These are phyloP conservation scores for Diphasiastrum complanatum DNA, from an alignment of 83 land plant species.

Conservation along the genomic window DNA sequence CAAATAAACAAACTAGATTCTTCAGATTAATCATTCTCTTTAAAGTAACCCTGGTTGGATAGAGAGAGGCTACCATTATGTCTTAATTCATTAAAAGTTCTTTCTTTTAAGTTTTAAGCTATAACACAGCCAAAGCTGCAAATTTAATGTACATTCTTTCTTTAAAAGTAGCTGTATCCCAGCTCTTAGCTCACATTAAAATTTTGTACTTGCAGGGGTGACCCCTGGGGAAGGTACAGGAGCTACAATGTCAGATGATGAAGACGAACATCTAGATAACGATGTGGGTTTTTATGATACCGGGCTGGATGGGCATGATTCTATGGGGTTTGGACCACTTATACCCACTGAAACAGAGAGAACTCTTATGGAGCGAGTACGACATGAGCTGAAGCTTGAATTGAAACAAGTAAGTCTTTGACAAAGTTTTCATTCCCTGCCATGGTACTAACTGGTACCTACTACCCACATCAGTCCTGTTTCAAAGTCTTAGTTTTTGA, in stretches of 20 bases:
- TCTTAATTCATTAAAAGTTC: too few relatives aligned
- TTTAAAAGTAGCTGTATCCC: too few relatives aligned
- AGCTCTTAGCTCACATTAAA: too few relatives aligned
- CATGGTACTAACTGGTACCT: neutral
- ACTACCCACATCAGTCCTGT: too few relatives aligned
- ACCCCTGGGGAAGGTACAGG: conserved; percentile 82
- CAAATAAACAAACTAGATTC: too few relatives aligned
- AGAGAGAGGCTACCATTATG: too few relatives aligned
- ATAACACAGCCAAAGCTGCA: too few relatives aligned
- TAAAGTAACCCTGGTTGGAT: too few relatives aligned
- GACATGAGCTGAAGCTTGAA: conserved; percentile 78
- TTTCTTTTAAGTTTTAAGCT: too few relatives aligned
- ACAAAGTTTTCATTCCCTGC: neutral
- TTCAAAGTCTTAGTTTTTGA: neutral
- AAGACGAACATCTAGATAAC: conserved; percentile 64
- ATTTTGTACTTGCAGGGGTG: conserved; percentile 44
- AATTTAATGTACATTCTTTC: too few relatives aligned
- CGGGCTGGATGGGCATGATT: conserved; percentile 49
- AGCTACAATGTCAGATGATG: conserved; percentile 85
- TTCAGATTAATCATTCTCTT: too few relatives aligned
- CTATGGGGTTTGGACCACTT: conserved; percentile 73
- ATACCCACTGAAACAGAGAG: conserved; percentile 73
- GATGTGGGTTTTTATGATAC: conserved; percentile 57
- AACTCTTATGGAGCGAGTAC: conserved; percentile 75
- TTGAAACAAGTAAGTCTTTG: conserved; percentile 48